Evolutionary conservation across 140 eudicot genomes (phyloP), one percentile per base, ranked within the genome.

Genomic region (Senecio squalidus): DNA sequence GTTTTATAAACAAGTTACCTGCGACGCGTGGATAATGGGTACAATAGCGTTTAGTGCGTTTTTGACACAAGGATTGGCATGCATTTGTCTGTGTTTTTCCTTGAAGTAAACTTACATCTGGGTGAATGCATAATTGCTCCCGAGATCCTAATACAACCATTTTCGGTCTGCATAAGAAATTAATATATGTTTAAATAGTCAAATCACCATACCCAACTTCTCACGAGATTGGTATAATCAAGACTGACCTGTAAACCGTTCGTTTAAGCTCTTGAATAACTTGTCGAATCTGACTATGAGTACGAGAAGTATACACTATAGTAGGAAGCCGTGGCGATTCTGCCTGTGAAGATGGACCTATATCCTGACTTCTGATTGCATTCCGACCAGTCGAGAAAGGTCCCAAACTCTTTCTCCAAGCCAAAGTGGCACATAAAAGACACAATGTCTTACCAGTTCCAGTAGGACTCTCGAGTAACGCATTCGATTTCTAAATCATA

Each of bases 391-490:
- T 84, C 0, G 92, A 71, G 44, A 92, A 92, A 15, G 54, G 57
- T 31, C 98, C 98, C 75, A 92, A 78, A 73, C 96, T 87, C 72
- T 77, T 81, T 70, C 98, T 92, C 95, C 96, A 92, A 8, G 96
- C 98, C 77, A 92, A 72, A 44, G 98, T 87, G 36, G 98, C 96
- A 45, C 98, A 92, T 45, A 92, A 76, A 73, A 92, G 98, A 70
- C 98, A 92, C 78, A 92, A 66, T 9, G 98, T 92, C 70, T 92
- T 92, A n/a, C 98, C 98, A 39, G 98, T 92, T 58, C 98, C 98
- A 22, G 98, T 92, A 24, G 98, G 98, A 60, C 98, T 92, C 71
- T 92, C 98, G 49, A 92, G 44, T 23, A 87, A 45, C 29, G 98
- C 96, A 58, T 87, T 87, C 45, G 82, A 71, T 66, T 62, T 87